phyloP scores from a whole-genome alignment of 208 protist genomes.

The Leishmania tropica region DNA sequence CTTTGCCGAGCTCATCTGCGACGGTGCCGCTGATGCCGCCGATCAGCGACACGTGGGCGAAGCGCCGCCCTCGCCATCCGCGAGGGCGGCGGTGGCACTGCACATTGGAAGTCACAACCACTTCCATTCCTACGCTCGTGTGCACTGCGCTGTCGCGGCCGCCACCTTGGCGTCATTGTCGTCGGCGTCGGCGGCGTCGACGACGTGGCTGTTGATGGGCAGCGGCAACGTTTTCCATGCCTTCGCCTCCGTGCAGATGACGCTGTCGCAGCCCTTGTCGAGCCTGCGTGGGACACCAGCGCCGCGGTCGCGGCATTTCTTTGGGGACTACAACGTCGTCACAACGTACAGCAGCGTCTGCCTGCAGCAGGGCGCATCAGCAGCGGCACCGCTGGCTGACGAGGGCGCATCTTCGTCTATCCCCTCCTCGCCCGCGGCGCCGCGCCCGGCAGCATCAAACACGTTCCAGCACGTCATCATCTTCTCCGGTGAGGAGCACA shows the following conservation, averaged over 20 bases:
- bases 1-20: constrained; percentile 34
- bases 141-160: constrained; percentile 5
- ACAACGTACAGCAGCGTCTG: constrained; percentile 19
- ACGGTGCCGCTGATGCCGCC: background rate
- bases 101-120: constrained; percentile 36
- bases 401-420: background rate
- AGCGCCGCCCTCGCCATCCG: background rate
- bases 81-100: background rate
- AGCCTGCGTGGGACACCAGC: no score
- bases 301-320: background rate
- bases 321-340: constrained; percentile 37
- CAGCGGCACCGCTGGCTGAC: no score
- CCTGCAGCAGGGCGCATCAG: background rate
- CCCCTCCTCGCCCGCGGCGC: background rate
- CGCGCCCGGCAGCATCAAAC: background rate
- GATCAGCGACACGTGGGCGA: background rate
- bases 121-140: constrained; percentile 45
- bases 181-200: background rate
- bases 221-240: constrained; percentile 36
- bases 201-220: constrained; percentile 19
- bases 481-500: background rate
- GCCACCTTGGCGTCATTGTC: background rate
- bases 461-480: background rate
- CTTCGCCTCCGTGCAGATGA: constrained; percentile 22
- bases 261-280: background rate